These are phyloP conservation scores for Chlorella variabilis DNA, from an alignment of 163 green algal species.

Conservation along the genomic window DNA sequence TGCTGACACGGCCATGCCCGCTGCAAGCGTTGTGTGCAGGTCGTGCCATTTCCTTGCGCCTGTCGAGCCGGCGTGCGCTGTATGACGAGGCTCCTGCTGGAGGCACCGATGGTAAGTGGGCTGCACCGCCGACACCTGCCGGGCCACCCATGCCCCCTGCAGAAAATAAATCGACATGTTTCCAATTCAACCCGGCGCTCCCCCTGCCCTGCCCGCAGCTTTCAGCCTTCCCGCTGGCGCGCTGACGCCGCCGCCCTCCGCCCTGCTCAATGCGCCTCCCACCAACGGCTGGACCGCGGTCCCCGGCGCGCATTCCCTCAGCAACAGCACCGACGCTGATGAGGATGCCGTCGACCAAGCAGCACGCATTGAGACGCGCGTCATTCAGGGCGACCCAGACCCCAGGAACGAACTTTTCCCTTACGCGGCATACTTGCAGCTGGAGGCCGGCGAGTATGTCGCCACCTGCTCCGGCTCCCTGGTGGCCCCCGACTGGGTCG, in stretches of 20 bases:
- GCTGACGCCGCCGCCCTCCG: not conserved
- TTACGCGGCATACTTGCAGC: not conserved
- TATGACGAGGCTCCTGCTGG: no score
- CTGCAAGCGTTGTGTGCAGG: no score
- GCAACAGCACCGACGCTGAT: not conserved
- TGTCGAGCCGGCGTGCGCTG: no score
- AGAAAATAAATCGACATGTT: no score
- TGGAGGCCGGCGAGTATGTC: not conserved
- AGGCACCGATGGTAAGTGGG: no score
- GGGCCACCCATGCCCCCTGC: no score
- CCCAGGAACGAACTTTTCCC: not conserved
- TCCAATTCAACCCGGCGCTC: no score
- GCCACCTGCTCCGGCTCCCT: slow-evolving; percentile 7
- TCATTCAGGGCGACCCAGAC: not conserved
- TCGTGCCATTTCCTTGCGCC: no score
- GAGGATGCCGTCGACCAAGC: not conserved
- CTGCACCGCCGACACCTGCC: no score
- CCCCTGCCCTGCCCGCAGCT: not conserved
- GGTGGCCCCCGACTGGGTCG: not conserved
- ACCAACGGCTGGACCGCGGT: not conserved
- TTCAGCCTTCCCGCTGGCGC: not conserved
- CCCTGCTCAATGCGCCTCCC: not conserved
- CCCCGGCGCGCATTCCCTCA: not conserved
- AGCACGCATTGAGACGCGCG: no score
- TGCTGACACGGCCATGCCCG: no score